These are phyloP conservation scores for Schizopora paradoxa DNA, from an alignment of 1,284 basidiomycete genomes.

Conservation along the genomic window DNA sequence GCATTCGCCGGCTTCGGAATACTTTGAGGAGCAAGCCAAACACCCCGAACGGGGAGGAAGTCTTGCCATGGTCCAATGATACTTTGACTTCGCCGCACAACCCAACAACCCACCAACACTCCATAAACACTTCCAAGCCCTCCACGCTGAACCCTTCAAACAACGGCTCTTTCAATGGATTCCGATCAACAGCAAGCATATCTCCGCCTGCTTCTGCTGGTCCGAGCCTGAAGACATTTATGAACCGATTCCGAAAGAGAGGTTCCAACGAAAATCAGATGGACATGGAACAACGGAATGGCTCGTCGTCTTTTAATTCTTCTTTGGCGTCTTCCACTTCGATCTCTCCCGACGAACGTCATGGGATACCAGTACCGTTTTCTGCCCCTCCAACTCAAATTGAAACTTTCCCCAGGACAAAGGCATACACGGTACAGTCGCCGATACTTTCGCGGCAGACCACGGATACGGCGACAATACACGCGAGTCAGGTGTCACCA, in stretches of 20 bases:
- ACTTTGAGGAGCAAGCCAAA: constrained; percentile 60
- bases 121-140: constrained; percentile 21
- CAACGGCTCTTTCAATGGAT: constrained; percentile 12
- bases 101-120: constrained; percentile 19
- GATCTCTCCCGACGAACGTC: constrained; percentile 12
- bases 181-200: constrained; percentile 27
- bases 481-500: constrained; percentile 10
- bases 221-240: constrained; percentile 71
- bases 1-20: constrained; percentile 67
- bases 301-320: constrained; percentile 2
- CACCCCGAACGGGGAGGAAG: constrained; percentile 46
- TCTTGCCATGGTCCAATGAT: constrained; percentile 40
- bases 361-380: constrained; percentile 7
- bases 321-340: constrained; percentile 23
- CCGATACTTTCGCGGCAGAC: constrained; percentile 22
- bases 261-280: constrained; percentile 25
- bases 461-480: constrained; percentile 20
- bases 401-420: too few relatives aligned
- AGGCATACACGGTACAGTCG: too few relatives aligned
- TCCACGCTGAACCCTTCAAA: constrained; percentile 24
- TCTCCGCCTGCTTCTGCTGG: constrained; percentile 60
- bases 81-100: constrained; percentile 22
- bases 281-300: constrained; percentile 8
- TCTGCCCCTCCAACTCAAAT: constrained; percentile 8
- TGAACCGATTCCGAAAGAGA: constrained; percentile 71